phyloP scores from a whole-genome alignment of 257 asterid species.

The Verbascum thapsus region DNA sequence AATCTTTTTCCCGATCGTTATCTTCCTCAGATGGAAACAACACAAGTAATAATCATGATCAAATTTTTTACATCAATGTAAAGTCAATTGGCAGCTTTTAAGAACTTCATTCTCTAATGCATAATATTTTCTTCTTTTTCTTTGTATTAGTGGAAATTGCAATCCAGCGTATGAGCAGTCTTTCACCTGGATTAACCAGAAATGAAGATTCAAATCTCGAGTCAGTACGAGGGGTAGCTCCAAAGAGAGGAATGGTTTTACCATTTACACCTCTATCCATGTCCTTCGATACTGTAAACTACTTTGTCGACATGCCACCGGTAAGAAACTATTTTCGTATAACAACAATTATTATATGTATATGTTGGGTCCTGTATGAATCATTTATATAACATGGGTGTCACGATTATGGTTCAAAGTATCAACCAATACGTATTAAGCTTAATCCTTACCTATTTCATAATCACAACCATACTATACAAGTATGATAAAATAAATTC shows the following conservation, averaged over 20 bases:
- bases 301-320: conserved; percentile 73
- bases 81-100: background rate
- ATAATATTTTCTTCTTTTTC: background rate
- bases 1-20: conserved; percentile 43
- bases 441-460: no score
- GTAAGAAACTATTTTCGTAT: conserved; percentile 36
- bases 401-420: no score
- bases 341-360: no score
- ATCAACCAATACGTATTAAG: no score
- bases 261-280: conserved; percentile 71
- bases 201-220: conserved; percentile 39
- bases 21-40: conserved; percentile 56
- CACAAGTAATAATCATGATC: conserved; percentile 45
- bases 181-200: conserved; percentile 33
- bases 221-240: conserved; percentile 37
- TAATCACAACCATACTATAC: no score
- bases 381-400: no score
- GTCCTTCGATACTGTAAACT: conserved; percentile 68
- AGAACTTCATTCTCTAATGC: conserved; percentile 7
- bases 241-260: conserved; percentile 82
- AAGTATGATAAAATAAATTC: background rate
- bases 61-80: conserved; percentile 13
- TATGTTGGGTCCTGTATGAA: no score
- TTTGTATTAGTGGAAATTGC: conserved; percentile 58
- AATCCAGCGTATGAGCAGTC: conserved; percentile 63